A percentile compares a stretch with the other conserved stretches of the same genome.
These are phyloP conservation scores for Solanum microdontum DNA, from an alignment of 257 asterid species.

Conservation along the genomic window DNA sequence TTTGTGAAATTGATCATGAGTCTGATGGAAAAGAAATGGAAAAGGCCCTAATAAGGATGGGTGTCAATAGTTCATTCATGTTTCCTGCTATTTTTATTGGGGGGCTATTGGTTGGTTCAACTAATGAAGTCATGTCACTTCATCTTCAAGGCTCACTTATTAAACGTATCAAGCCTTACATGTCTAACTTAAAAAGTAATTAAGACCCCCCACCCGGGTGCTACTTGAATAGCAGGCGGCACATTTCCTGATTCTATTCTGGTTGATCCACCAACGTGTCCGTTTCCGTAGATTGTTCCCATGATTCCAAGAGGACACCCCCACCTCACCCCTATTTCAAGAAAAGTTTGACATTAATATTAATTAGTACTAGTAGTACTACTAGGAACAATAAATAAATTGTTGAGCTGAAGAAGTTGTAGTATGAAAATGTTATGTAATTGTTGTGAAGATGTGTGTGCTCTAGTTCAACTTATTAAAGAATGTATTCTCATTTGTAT, in stretches of 20 bases:
- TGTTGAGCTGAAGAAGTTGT: not conserved
- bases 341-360: not conserved
- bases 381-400: not conserved
- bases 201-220: not conserved
- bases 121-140: conserved; percentile 74
- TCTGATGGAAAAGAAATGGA: conserved; percentile 57
- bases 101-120: conserved; percentile 56
- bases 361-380: not conserved
- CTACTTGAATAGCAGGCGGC: no score
- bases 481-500: not conserved
- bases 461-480: not conserved
- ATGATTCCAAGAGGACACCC: not conserved
- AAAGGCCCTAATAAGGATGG: conserved; percentile 41
- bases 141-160: conserved; percentile 61
- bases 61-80: conserved; percentile 24
- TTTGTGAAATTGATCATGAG: conserved; percentile 43
- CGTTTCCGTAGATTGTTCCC: not conserved
- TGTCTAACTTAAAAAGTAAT: not conserved
- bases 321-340: not conserved
- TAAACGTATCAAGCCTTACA: conserved; percentile 32
- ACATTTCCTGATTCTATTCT: not conserved
- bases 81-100: conserved; percentile 54
- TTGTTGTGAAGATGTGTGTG: not conserved
- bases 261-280: not conserved
- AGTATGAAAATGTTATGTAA: not conserved